Conservation (phyloP, 2,329 filamentous ascomycete genomes). For the Epichloe elymi region DNA sequence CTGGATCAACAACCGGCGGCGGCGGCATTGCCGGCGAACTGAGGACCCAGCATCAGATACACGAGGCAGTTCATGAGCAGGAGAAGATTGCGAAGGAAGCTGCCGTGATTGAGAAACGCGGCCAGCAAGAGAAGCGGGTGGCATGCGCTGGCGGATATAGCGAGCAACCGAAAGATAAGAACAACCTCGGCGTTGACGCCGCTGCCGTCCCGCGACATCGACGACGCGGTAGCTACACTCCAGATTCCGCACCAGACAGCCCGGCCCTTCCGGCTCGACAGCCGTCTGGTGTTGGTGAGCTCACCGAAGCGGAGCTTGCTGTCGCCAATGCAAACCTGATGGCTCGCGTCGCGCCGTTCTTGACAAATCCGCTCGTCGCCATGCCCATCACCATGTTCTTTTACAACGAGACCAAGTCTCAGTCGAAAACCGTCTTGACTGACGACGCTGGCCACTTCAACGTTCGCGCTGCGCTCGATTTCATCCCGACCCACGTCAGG, state of each 20-base stretch:
- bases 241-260: slow-evolving; percentile 29
- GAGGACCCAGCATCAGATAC: slow-evolving; percentile 14
- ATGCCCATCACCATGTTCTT: slow-evolving; percentile 86
- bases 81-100: slow-evolving; percentile 64
- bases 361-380: slow-evolving; percentile 68
- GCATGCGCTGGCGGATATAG: slow-evolving; percentile 64
- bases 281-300: slow-evolving; percentile 33
- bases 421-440: slow-evolving; percentile 73
- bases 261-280: slow-evolving; percentile 27
- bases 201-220: slow-evolving; percentile 15
- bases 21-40: slow-evolving; percentile 7
- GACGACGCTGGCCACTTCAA: slow-evolving; percentile 83
- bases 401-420: slow-evolving; percentile 72
- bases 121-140: slow-evolving; percentile 56
- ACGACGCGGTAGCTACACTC: slow-evolving; percentile 21
- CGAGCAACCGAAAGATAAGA: slow-evolving; percentile 42
- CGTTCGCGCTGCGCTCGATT: slow-evolving; percentile 68
- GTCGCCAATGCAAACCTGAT: slow-evolving; percentile 79
- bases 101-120: slow-evolving; percentile 59
- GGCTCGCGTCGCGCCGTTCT: slow-evolving; percentile 75
- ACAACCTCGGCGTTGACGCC: slow-evolving; percentile 14
- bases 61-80: slow-evolving; percentile 39
- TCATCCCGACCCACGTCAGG: slow-evolving; percentile 78
- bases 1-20: slow-evolving; percentile 1
- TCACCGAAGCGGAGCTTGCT: slow-evolving; percentile 63